Conservation (phyloP, 2,329 filamentous ascomycete genomes). For the Arthroderma sp. region DNA sequence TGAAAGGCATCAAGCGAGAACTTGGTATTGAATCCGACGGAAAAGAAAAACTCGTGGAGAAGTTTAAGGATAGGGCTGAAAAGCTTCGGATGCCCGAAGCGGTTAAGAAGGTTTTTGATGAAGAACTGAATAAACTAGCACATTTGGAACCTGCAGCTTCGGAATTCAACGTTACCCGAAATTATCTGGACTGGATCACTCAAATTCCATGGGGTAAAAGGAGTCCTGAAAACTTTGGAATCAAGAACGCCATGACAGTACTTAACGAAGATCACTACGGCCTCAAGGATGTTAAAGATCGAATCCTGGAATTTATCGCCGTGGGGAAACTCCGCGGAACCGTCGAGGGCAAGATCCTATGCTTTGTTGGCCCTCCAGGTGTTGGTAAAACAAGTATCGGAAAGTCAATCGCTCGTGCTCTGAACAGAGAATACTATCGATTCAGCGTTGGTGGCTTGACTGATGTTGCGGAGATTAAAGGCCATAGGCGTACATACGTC, state of each 20-base stretch:
- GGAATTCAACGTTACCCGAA: constrained; percentile 95
- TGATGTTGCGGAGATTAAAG: constrained; percentile 97
- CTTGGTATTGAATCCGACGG: constrained; percentile 94
- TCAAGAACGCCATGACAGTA: constrained; percentile 77
- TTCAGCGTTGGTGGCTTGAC: constrained; percentile 96
- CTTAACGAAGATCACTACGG: constrained; percentile 95
- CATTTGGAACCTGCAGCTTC: constrained; percentile 91
- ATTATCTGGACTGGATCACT: constrained; percentile 97
- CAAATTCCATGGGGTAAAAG: constrained; percentile 95
- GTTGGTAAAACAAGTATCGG: constrained; percentile 98
- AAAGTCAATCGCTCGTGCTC: constrained; percentile 87
- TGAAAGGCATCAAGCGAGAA: constrained; percentile 95
- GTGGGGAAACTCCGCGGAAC: constrained; percentile 94
- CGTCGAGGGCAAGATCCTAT: constrained; percentile 95
- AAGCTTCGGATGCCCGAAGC: constrained; percentile 94
- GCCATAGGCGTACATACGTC: constrained; percentile 89
- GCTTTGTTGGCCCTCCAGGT: constrained; percentile 91
- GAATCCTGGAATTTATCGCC: constrained; percentile 94
- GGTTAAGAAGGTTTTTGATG: constrained; percentile 94
- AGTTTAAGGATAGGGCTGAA: constrained; percentile 86
- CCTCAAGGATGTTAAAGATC: constrained; percentile 94
- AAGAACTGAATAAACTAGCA: constrained; percentile 92
- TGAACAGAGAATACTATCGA: constrained; percentile 94
- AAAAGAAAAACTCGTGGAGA: constrained; percentile 95
- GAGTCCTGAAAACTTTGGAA: constrained; percentile 92